Conservation (phyloP, 2,329 filamentous ascomycete genomes). For the Nemania serpens region DNA sequence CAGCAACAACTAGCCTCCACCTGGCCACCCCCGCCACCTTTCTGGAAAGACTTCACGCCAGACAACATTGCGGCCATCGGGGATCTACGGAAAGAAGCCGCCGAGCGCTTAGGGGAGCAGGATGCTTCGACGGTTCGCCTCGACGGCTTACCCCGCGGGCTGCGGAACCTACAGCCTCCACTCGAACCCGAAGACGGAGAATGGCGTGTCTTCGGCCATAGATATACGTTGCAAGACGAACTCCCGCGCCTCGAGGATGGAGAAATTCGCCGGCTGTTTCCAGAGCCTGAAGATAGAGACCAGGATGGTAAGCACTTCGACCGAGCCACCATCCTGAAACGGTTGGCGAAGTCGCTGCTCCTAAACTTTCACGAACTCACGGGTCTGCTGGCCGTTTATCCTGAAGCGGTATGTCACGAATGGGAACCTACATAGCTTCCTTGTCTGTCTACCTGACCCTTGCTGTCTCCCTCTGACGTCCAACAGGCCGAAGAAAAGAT, state of each 20-base stretch:
- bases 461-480: too few relatives aligned
- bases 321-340: constrained; percentile 71
- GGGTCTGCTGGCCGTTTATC: constrained; percentile 70
- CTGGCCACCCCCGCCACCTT: constrained; percentile 85
- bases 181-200: constrained; percentile 70
- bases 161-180: constrained; percentile 81
- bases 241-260: constrained; percentile 70
- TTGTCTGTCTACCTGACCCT: not conserved
- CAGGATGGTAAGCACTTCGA: constrained; percentile 62
- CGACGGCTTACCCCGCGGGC: constrained; percentile 66
- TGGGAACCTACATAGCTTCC: too few relatives aligned
- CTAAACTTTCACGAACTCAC: constrained; percentile 87
- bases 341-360: constrained; percentile 80
- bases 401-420: constrained; percentile 52
- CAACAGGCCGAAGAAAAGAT: constrained; percentile 70
- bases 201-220: constrained; percentile 47
- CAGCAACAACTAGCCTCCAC: constrained; percentile 59
- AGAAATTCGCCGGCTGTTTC: constrained; percentile 64
- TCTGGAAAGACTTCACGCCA: constrained; percentile 86
- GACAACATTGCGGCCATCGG: constrained; percentile 68
- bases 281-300: constrained; percentile 49
- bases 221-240: constrained; percentile 27
- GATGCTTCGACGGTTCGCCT: constrained; percentile 44
- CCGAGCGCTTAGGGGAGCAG: constrained; percentile 39
- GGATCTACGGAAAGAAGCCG: constrained; percentile 48